Conservation (phyloP, 2,329 filamentous ascomycete genomes). For the Sclerotinia subarctica region DNA sequence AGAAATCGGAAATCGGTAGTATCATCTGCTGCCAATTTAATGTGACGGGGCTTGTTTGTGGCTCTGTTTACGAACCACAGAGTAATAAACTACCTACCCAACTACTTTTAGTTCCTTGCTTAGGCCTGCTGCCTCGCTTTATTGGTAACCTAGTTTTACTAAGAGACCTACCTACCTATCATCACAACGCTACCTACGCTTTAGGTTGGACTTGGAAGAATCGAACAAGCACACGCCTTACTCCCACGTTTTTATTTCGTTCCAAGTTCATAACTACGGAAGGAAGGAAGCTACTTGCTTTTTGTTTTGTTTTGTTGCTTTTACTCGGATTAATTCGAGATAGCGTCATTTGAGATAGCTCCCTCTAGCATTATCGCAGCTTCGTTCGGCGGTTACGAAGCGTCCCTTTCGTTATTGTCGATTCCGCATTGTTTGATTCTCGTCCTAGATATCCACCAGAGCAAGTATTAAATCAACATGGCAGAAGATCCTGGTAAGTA, state of each 20-base stretch:
- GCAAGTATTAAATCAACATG: conserved; percentile 28
- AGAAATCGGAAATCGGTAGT: neutral
- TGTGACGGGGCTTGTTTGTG: neutral
- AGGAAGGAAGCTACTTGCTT: neutral
- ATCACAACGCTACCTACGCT: neutral
- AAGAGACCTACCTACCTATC: no score
- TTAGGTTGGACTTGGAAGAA: neutral
- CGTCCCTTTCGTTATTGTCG: neutral
- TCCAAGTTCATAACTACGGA: neutral
- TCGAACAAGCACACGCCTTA: neutral
- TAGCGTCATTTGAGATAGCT: neutral
- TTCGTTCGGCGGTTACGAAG: neutral
- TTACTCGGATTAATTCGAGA: neutral
- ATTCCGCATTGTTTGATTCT: neutral
- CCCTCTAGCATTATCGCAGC: neutral
- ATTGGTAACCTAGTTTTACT: neutral
- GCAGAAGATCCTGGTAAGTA: conserved; percentile 39
- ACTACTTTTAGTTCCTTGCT: neutral
- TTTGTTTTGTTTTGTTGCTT: neutral
- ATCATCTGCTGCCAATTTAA: neutral
- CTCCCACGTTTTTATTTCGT: neutral
- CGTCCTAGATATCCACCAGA: neutral
- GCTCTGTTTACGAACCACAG: neutral
- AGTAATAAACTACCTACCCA: no score
- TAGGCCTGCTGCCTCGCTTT: neutral